Base-by-base conservation (phyloP, 192 early-diverging fungal genomes). In the Umbelopsis ramanniana region DNA sequence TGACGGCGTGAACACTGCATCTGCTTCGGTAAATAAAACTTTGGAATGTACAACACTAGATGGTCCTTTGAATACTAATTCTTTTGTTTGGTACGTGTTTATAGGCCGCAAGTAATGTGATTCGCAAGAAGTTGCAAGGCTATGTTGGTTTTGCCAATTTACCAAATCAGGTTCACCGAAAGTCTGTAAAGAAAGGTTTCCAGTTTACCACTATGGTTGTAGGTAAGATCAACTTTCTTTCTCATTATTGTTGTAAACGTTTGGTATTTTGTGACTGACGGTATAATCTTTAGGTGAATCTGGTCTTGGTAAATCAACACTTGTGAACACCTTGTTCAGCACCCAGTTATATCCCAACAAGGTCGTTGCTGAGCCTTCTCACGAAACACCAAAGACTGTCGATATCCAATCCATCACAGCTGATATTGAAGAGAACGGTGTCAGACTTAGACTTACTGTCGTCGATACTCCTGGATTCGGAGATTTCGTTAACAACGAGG, bases 391-490 rank as follows among this genome's bases (percentile, higher is more conserved):
- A 50, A 90, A 93, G 79, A 91, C 92, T 46, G 91, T 95, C 6
- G 91, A 89, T 66, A 89, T 95, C 33, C 89, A 93, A 68, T 88
- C 90, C 63, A 88, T 93, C 75, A 93, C 86, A 52, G 90, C 91
- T 78, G 97, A 97, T 21, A 95, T 99, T 72, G 94, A 99, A 81
- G 97, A 99, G 78, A 97, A 94, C 76, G 95, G 94, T 24, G 96
- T 99, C 69, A 91, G 90, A 74, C 88, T 99, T 52, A 90, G 93
- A 78, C 87, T 99, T 15, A 97, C 91, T 45, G 93, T 99, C 24
- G 95, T 97, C 21, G 97, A 99, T 76, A 98, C 97, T 26, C 97
- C 97, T 48, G 97, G 96, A 15, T 99, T 95, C 78, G 96, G 97
- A 72, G 97, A 99, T 79, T 95, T 95, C 82, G 94, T 99, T 76